These are phyloP conservation scores for Exobasidium cylindrosporum DNA, from an alignment of 1,284 basidiomycete genomes.

Conservation along the genomic window DNA sequence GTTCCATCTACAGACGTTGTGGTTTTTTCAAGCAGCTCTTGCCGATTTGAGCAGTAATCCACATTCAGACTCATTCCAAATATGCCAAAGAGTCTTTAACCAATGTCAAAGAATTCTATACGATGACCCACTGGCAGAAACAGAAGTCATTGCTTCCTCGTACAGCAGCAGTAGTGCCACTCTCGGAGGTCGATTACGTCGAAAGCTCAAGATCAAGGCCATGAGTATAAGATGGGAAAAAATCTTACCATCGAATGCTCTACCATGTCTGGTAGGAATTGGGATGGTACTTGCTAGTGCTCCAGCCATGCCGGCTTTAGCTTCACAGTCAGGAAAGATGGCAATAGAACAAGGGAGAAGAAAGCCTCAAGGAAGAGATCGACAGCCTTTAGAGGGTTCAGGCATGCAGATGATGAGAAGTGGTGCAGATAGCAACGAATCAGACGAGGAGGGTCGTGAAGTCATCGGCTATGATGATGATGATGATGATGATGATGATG, in stretches of 20 bases:
- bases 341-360: constrained; percentile 82
- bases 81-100: constrained; percentile 88
- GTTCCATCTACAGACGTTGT: constrained; percentile 32
- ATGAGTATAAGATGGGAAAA: constrained; percentile 6
- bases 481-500: constrained; percentile 17
- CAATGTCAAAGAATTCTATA: constrained; percentile 97
- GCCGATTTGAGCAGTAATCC: constrained; percentile 54
- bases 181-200: constrained; percentile 16
- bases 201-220: constrained; percentile 7
- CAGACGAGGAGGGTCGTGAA: constrained; percentile 14
- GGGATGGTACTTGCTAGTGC: constrained; percentile 74
- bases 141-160: constrained; percentile 14
- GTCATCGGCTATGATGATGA: constrained; percentile 6
- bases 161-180: constrained; percentile 27
- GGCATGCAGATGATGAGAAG: constrained; percentile 31
- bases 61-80: constrained; percentile 75
- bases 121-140: constrained; percentile 63
- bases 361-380: constrained; percentile 44
- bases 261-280: constrained; percentile 69
- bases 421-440: constrained; percentile 23
- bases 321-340: constrained; percentile 72
- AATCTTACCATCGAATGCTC: constrained; percentile 23
- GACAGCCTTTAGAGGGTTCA: constrained; percentile 56
- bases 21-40: constrained; percentile 53
- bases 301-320: constrained; percentile 73